These are phyloP conservation scores for Melanopsichium pennsylvanicum DNA, from an alignment of 1,284 basidiomycete species.

Conservation along the genomic window DNA sequence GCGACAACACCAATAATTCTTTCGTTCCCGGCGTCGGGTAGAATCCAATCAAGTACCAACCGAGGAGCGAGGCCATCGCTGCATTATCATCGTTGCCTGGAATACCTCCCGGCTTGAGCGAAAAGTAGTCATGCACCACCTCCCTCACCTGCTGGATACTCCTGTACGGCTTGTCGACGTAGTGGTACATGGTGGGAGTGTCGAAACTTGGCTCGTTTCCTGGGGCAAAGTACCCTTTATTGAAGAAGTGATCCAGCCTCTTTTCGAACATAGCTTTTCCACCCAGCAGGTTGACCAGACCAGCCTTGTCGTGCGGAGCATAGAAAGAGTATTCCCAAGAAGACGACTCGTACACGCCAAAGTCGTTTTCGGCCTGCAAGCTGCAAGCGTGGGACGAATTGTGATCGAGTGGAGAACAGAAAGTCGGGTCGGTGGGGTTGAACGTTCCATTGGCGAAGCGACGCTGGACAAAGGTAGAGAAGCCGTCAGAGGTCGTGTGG, in stretches of 20 bases:
- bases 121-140: constrained; percentile 49
- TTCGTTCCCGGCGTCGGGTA: constrained; percentile 71
- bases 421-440: constrained; percentile 39
- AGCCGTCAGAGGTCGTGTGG: constrained; percentile 35
- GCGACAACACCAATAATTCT: constrained; percentile 54
- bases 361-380: constrained; percentile 52
- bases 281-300: constrained; percentile 52
- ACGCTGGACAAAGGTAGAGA: constrained; percentile 50
- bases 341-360: constrained; percentile 51
- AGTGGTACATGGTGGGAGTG: constrained; percentile 50
- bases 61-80: constrained; percentile 76
- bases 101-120: constrained; percentile 31
- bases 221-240: constrained; percentile 42
- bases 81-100: constrained; percentile 71
- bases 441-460: constrained; percentile 51
- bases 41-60: constrained; percentile 72
- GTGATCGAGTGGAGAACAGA: constrained; percentile 51
- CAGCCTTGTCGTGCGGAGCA: constrained; percentile 53
- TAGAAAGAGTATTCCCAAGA: constrained; percentile 58
- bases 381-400: constrained; percentile 40
- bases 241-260: constrained; percentile 56
- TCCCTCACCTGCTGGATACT: constrained; percentile 41
- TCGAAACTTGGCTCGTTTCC: constrained; percentile 60
- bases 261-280: constrained; percentile 42
- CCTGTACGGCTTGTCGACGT: constrained; percentile 34